These are phyloP conservation scores for Penicillium ochrochloron DNA, from an alignment of 495 filamentous ascomycete genomes.

Conservation along the genomic window DNA sequence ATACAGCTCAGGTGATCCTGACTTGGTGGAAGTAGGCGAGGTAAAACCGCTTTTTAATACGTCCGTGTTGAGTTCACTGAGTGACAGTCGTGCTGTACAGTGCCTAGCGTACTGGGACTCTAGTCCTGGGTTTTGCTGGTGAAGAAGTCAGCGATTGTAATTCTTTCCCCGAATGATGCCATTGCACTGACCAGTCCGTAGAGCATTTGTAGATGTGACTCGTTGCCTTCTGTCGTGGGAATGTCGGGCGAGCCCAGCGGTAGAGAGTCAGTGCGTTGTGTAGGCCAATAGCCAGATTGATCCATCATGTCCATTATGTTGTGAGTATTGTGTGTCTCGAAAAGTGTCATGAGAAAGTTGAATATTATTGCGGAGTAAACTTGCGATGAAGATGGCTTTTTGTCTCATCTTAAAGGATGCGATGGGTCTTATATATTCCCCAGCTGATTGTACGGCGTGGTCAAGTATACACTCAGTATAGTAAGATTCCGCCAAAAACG, in stretches of 20 bases:
- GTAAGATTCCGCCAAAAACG: too few relatives aligned
- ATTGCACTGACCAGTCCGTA: neutral
- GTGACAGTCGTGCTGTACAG: neutral
- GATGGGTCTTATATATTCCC: neutral
- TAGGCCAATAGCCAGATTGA: neutral
- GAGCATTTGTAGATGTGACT: neutral
- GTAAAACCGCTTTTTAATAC: neutral
- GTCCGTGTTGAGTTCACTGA: neutral
- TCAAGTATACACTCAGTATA: too few relatives aligned
- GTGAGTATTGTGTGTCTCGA: neutral
- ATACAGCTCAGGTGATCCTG: neutral
- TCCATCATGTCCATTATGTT: neutral
- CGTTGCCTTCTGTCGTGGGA: neutral
- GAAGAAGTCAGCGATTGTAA: neutral
- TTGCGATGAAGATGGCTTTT: neutral
- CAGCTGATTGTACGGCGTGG: too few relatives aligned
- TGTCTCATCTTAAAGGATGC: neutral
- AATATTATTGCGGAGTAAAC: neutral
- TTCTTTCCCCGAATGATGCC: neutral
- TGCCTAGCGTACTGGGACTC: neutral
- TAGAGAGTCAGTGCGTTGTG: neutral
- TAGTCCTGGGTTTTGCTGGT: neutral
- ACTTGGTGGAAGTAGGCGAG: neutral
- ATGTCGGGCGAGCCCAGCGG: neutral
- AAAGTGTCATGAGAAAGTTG: neutral